Percentiles rank a stretch among this genome's conserved stretches.
These are phyloP conservation scores for Sordariomycetes sp. DNA, from an alignment of 2,329 filamentous ascomycete species.

Conservation along the genomic window DNA sequence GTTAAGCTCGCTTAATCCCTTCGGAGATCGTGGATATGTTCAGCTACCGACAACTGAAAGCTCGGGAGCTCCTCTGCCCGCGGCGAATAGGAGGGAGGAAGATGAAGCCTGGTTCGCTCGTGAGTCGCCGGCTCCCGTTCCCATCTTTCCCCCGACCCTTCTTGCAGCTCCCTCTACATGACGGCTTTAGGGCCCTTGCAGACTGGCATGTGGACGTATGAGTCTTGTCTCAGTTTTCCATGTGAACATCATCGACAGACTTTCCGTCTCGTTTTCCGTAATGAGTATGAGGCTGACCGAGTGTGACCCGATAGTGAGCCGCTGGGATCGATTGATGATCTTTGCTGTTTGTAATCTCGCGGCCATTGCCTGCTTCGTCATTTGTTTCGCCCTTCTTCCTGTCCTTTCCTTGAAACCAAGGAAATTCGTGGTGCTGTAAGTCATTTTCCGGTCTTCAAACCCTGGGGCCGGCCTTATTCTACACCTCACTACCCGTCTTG, in stretches of 20 bases:
- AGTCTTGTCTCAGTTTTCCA: conserved; percentile 13
- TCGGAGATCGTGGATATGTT: conserved; percentile 75
- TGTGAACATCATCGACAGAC: conserved; percentile 18
- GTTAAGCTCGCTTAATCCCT: conserved; percentile 78
- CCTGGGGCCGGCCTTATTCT: not conserved
- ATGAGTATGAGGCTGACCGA: conserved; percentile 12
- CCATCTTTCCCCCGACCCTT: conserved; percentile 7
- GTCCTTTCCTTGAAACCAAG: conserved; percentile 66
- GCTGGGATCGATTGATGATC: conserved; percentile 90
- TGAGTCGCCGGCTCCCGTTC: conserved; percentile 43
- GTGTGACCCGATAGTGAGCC: conserved; percentile 55
- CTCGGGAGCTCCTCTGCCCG: conserved; percentile 74
- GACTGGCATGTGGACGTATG: conserved; percentile 5
- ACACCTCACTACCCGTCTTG: conserved; percentile 5
- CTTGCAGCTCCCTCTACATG: conserved; percentile 7
- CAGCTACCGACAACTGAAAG: conserved; percentile 76
- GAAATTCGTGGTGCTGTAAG: conserved; percentile 97
- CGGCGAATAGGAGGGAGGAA: conserved; percentile 74
- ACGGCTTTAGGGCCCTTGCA: conserved; percentile 2
- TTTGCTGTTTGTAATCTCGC: conserved; percentile 86
- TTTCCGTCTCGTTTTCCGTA: not conserved
- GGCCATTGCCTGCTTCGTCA: conserved; percentile 81
- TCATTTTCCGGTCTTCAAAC: conserved; percentile 19
- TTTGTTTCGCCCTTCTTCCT: conserved; percentile 84
- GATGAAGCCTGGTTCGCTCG: conserved; percentile 91